Evolutionary conservation across 2,329 filamentous ascomycete genomes (phyloP).

Genomic region (Truncatella angustata): DNA sequence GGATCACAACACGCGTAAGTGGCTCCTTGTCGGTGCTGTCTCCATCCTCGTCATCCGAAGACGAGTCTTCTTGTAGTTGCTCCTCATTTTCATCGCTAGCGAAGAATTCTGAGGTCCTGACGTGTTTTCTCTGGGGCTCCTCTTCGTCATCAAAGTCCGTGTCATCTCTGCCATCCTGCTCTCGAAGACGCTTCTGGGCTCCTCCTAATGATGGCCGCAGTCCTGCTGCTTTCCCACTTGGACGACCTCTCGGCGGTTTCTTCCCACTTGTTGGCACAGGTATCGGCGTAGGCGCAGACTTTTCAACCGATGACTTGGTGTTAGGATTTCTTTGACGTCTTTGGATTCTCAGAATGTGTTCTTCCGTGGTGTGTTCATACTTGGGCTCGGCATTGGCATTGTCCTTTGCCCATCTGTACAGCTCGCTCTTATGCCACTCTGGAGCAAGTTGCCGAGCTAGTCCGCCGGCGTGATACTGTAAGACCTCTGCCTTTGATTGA

Average conservation of each 20-base stretch:
- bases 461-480: slow-evolving; percentile 42
- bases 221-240: slow-evolving; percentile 42
- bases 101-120: slow-evolving; percentile 32
- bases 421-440: slow-evolving; percentile 28
- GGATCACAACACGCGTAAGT: slow-evolving; percentile 38
- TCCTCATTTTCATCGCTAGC: slow-evolving; percentile 31
- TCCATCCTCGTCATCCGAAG: slow-evolving; percentile 6
- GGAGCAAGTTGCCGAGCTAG: slow-evolving; percentile 29
- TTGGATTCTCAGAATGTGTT: slow-evolving; percentile 20
- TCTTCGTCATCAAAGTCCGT: slow-evolving; percentile 16
- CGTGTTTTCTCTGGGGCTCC: slow-evolving; percentile 14
- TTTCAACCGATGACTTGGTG: slow-evolving; percentile 13
- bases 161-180: slow-evolving; percentile 22
- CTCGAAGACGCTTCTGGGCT: slow-evolving; percentile 45
- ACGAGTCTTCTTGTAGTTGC: slow-evolving; percentile 9
- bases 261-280: slow-evolving; percentile 19
- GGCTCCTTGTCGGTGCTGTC: slow-evolving; percentile 5
- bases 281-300: slow-evolving; percentile 8
- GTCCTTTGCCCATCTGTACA: slow-evolving; percentile 29
- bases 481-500: slow-evolving; percentile 33
- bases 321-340: slow-evolving; percentile 23
- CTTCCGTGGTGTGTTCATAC: slow-evolving; percentile 23
- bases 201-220: slow-evolving; percentile 39
- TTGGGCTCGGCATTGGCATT: slow-evolving; percentile 23
- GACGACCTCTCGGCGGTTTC: slow-evolving; percentile 30